Evolutionary conservation across 2,329 filamentous ascomycete species (phyloP).

Genomic region (Colletotrichum sp.): DNA sequence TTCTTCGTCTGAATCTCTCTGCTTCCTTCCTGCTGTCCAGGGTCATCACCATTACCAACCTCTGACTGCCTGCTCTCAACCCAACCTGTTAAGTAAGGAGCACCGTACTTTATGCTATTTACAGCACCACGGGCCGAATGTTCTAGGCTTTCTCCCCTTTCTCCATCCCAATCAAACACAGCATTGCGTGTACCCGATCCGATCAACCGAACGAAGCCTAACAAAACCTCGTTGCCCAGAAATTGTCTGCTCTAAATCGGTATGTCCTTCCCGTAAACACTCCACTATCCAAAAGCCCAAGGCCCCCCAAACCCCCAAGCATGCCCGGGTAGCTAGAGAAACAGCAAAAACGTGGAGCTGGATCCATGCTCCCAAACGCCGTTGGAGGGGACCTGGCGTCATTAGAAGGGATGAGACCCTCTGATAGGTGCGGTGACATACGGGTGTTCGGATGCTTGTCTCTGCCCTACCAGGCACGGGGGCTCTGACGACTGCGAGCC

Average conservation of each 20-base stretch:
- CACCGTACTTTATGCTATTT: background rate
- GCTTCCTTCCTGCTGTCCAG: background rate
- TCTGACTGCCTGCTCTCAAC: background rate
- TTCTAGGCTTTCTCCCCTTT: background rate
- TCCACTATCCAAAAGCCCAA: background rate
- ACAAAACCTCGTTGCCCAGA: background rate
- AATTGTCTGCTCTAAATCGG: background rate
- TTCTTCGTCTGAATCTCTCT: background rate
- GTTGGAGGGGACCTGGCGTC: conserved; percentile 17
- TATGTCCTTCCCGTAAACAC: background rate
- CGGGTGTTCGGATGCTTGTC: conserved; percentile 16
- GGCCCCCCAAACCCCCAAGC: background rate
- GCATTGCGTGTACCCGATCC: background rate
- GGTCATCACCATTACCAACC: background rate
- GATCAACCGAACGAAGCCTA: background rate
- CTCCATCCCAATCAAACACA: background rate
- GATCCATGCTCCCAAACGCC: conserved; percentile 6
- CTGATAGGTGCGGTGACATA: conserved; percentile 18
- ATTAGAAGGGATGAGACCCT: conserved; percentile 5
- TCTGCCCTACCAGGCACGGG: conserved; percentile 22
- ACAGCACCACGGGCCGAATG: background rate
- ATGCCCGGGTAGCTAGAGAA: background rate
- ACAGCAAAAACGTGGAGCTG: conserved; percentile 4
- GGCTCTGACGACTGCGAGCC: background rate
- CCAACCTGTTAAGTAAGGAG: background rate